These are phyloP conservation scores for Penicillium mononematosum DNA, from an alignment of 495 filamentous ascomycete genomes.

Conservation along the genomic window DNA sequence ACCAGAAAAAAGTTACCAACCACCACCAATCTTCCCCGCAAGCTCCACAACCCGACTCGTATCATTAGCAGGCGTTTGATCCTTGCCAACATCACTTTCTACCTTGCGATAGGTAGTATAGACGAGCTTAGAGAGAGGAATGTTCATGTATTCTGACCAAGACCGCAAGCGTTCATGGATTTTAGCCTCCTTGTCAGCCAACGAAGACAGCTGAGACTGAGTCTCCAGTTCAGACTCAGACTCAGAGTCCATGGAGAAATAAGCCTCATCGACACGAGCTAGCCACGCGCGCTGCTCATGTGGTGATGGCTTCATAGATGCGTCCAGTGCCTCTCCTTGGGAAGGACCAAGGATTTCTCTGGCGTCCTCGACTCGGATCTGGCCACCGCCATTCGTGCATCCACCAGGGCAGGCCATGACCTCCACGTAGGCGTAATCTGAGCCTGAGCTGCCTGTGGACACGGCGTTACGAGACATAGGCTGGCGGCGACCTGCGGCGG, in stretches of 20 bases:
- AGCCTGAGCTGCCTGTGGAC: constrained; percentile 35
- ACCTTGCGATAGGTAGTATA: constrained; percentile 89
- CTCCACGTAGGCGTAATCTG: constrained; percentile 85
- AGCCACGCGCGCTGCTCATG: constrained; percentile 86
- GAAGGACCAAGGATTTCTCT: constrained; percentile 23
- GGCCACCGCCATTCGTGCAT: constrained; percentile 95
- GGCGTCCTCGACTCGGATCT: constrained; percentile 84
- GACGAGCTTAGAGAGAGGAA: constrained; percentile 68
- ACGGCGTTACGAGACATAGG: constrained; percentile 35
- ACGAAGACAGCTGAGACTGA: constrained; percentile 15
- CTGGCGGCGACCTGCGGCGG: constrained; percentile 43
- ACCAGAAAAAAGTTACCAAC: constrained; percentile 63
- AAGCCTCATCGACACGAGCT: constrained; percentile 84
- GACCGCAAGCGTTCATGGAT: constrained; percentile 59
- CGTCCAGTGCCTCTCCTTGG: constrained; percentile 24
- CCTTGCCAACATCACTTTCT: constrained; percentile 90
- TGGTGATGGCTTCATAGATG: constrained; percentile 54
- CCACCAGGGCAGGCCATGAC: constrained; percentile 99
- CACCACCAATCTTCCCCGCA: constrained; percentile 89
- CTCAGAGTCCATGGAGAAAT: constrained; percentile 76
- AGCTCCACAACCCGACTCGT: constrained; percentile 85
- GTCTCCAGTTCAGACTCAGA: constrained; percentile 32
- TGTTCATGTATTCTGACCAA: constrained; percentile 71
- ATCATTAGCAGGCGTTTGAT: constrained; percentile 51
- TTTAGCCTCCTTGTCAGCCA: constrained; percentile 33